These are phyloP conservation scores for Coprinopsis marcescibilis DNA, from an alignment of 768 basidiomycete species.

Conservation along the genomic window DNA sequence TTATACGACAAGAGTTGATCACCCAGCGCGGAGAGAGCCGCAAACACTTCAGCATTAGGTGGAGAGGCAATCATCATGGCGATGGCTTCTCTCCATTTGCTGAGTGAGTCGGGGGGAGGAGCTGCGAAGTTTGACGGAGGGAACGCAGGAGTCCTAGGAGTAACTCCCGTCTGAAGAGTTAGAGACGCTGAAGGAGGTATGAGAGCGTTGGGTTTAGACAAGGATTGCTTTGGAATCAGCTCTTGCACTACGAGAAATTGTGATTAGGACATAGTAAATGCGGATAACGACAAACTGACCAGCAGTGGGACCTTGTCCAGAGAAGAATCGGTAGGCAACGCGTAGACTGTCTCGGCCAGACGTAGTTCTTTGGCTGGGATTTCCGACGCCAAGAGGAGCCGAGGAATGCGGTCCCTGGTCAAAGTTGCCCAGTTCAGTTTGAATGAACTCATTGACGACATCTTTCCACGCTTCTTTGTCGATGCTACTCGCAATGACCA, in stretches of 20 bases:
- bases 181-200: slow-evolving; percentile 33
- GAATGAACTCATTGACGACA: slow-evolving; percentile 79
- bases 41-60: slow-evolving; percentile 59
- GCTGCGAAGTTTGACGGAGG: slow-evolving; percentile 33
- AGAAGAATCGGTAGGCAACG: slow-evolving; percentile 76
- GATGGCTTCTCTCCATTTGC: slow-evolving; percentile 80
- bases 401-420: slow-evolving; percentile 19
- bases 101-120: slow-evolving; percentile 54
- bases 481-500: slow-evolving; percentile 88
- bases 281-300: slow-evolving; percentile 39
- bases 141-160: slow-evolving; percentile 66
- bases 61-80: slow-evolving; percentile 78
- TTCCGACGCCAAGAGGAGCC: slow-evolving; percentile 11
- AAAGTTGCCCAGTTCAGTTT: slow-evolving; percentile 58
- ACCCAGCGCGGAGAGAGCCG: slow-evolving; percentile 77
- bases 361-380: slow-evolving; percentile 13
- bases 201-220: slow-evolving; percentile 36
- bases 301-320: slow-evolving; percentile 74
- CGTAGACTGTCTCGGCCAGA: slow-evolving; percentile 69
- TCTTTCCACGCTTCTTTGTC: slow-evolving; percentile 95
- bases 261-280: slow-evolving; percentile 8
- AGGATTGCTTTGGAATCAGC: slow-evolving; percentile 52
- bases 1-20: slow-evolving; percentile 71
- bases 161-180: slow-evolving; percentile 22
- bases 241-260: slow-evolving; percentile 59